These are phyloP conservation scores for Tieghemostelium lacteum DNA, from an alignment of 78 protist species.

Conservation along the genomic window DNA sequence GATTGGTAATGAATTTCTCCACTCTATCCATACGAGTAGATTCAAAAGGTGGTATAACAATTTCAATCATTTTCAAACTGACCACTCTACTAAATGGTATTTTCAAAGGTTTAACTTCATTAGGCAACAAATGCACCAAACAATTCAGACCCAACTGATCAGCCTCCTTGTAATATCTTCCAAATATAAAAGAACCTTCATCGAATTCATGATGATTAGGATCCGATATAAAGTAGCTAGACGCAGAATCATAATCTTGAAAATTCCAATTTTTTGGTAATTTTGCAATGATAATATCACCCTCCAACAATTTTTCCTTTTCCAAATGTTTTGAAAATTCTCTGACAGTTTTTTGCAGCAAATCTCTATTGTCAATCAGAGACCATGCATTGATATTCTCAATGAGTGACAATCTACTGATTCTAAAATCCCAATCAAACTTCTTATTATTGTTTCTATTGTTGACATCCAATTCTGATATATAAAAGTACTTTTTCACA, in stretches of 20 bases:
- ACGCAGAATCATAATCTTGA: not conserved
- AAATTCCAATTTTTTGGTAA: conserved; percentile 51
- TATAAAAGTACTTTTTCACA: conserved; percentile 56
- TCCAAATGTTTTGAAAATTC: conserved; percentile 56
- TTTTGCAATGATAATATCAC: conserved; percentile 43
- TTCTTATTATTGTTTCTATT: not conserved
- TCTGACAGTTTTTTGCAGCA: conserved; percentile 1
- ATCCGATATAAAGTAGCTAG: no score
- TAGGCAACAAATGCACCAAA: conserved; percentile 23
- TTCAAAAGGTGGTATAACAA: not conserved
- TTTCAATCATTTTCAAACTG: conserved; percentile 6
- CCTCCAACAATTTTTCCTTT: conserved; percentile 11
- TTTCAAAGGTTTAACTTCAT: conserved; percentile 4
- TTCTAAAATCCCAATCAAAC: conserved; percentile 25
- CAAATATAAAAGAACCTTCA: conserved; percentile 60
- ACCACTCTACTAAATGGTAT: conserved; percentile 47
- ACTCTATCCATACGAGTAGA: not conserved
- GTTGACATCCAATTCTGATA: not conserved
- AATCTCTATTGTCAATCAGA: conserved; percentile 26
- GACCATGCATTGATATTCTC: conserved; percentile 26
- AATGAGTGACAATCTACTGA: conserved; percentile 36
- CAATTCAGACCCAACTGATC: conserved; percentile 61
- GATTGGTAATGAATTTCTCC: conserved; percentile 52
- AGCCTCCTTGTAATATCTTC: conserved; percentile 35
- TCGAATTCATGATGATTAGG: conserved; percentile 65